Evolutionary conservation across 176 grass and related monocot species (phyloP), one percentile per base, ranked within the genome.

Genomic region (Saccharum officinarum): DNA sequence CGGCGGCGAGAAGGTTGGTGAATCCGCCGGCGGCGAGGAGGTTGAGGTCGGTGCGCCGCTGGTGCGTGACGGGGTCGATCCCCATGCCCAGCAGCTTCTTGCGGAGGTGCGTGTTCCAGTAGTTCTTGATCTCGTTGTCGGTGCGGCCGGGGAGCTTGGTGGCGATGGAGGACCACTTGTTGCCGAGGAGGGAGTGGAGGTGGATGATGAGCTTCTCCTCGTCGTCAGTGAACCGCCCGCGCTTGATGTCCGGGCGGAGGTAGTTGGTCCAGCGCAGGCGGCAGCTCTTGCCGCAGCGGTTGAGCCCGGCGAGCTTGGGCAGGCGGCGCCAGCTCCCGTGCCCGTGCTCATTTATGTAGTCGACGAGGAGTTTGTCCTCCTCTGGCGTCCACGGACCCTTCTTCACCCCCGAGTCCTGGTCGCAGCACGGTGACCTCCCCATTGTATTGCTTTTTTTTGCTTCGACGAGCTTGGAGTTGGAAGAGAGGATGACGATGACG

Each of bases 201-300:
- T 94, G 54, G 69, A 97, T 88, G 86, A 97, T 97, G 90, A 89
- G 84, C 66, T 89, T 90, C 77, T 98, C 91, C 87, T 98, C 96
- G 12, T 92, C 93, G 2, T 94, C 89, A 26, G 96, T 79, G 89
- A 98, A 98, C 3, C 44, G 42, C 1, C 96, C 96, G 18, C 96
- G 85, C 84, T 94, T 98, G 69, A 98, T 98, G 73, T 95, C 96
- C 0, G 96, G 93, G 15, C 93, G 91, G 31, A 98, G 91, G 82
- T 98, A 98, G 93, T 98, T 98, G 0, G 93, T 95, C 93, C 93
- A 98, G 26, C 96, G 88, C 36, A 98, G 96, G 41, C 96, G 84
- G 89, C 96, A 98, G 87, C 96, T 98, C 88, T 98, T 98, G 69
- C 96, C 96, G 70, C 96, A 98, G 31, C 96, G 88, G 91, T 95